A percentile compares a stretch with the other conserved stretches of the same genome.
These are phyloP conservation scores for Diaporthe sp. DNA, from an alignment of 2,329 filamentous ascomycete genomes.

Conservation along the genomic window DNA sequence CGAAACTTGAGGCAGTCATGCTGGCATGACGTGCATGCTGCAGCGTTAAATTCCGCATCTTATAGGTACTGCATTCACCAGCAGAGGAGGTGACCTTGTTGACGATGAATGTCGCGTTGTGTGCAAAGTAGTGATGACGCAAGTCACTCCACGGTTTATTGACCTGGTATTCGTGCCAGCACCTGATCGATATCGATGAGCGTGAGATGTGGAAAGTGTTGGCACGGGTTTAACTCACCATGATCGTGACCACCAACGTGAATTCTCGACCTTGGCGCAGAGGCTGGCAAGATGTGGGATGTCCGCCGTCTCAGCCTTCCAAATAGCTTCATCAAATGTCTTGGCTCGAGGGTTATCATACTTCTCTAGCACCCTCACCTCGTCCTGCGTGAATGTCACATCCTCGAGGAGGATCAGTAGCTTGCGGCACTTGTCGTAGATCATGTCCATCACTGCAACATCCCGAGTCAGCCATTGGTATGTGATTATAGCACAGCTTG, in stretches of 20 bases:
- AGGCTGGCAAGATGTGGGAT: conserved; percentile 5
- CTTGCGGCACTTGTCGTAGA: neutral
- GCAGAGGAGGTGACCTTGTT: neutral
- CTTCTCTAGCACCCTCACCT: neutral
- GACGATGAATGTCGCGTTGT: conserved; percentile 4
- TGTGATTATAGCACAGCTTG: neutral
- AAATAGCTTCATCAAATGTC: neutral
- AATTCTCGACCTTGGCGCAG: conserved; percentile 4
- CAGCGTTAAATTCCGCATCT: conserved; percentile 1
- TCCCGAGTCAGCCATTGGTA: neutral
- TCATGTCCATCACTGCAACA: conserved; percentile 3
- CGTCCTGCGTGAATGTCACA: neutral
- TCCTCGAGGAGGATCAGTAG: neutral
- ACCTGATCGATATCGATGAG: neutral
- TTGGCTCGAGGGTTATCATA: neutral
- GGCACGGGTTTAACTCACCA: neutral
- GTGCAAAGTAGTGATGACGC: neutral
- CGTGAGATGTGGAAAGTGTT: neutral
- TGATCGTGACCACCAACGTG: neutral
- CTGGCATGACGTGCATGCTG: neutral
- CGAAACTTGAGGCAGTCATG: neutral
- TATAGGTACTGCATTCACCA: conserved; percentile 3
- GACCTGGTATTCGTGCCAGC: neutral
- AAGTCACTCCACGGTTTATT: conserved; percentile 2
- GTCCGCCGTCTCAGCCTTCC: neutral